Evolutionary conservation across 2,329 filamentous ascomycete genomes (phyloP).

Genomic region (Fusarium sacchari): DNA sequence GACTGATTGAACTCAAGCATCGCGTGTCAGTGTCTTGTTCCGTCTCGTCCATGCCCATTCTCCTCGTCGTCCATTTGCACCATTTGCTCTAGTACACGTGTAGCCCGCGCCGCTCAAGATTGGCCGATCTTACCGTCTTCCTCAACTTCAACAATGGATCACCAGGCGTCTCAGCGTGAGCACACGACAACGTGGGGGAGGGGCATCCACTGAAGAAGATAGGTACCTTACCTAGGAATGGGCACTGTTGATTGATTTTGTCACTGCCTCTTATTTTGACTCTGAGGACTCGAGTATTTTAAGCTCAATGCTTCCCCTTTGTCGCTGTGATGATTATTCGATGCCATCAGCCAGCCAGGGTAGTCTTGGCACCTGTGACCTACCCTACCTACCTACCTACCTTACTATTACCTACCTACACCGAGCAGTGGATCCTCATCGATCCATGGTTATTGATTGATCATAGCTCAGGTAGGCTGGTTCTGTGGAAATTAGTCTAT

Average conservation of each 20-base stretch:
- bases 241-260: not conserved
- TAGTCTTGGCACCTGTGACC: slow-evolving; percentile 13
- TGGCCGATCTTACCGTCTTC: slow-evolving; percentile 22
- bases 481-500: slow-evolving; percentile 28
- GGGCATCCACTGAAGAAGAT: not conserved
- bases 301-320: slow-evolving; percentile 2
- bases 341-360: not conserved
- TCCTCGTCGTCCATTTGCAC: not conserved
- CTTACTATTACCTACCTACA: not conserved
- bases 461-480: slow-evolving; percentile 24
- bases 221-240: no score
- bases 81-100: slow-evolving; percentile 39
- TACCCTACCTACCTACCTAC: no score
- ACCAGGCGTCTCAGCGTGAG: slow-evolving; percentile 30
- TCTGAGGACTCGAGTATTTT: slow-evolving; percentile 2
- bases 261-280: not conserved
- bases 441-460: slow-evolving; percentile 7
- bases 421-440: slow-evolving; percentile 25
- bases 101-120: slow-evolving; percentile 39
- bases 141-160: slow-evolving; percentile 9
- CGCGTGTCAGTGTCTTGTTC: slow-evolving; percentile 22
- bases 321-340: not conserved
- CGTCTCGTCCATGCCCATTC: slow-evolving; percentile 1
- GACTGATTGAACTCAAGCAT: slow-evolving; percentile 3
- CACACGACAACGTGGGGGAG: slow-evolving; percentile 31